Conservation (phyloP, 768 basidiomycete species). For the Russula virescens region DNA sequence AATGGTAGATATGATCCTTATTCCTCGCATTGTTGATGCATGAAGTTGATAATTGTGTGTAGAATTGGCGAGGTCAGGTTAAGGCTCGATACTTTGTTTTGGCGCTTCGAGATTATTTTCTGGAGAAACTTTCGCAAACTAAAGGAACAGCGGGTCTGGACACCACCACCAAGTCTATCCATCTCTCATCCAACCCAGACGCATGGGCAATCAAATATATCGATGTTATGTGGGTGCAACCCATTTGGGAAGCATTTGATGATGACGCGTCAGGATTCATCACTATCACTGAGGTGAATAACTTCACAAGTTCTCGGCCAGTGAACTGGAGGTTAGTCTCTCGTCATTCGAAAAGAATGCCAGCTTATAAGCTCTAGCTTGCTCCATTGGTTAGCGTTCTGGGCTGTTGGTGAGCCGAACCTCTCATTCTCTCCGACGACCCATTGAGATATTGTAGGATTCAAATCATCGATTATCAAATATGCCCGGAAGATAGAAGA, state of each 20-base stretch:
- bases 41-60: not conserved
- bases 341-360: not conserved
- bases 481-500: conserved; percentile 17
- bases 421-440: not conserved
- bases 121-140: conserved; percentile 22
- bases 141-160: not conserved
- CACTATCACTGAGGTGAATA: conserved; percentile 23
- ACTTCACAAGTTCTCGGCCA: conserved; percentile 21
- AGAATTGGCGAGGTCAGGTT: conserved; percentile 23
- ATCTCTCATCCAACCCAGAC: conserved; percentile 17
- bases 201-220: conserved; percentile 30
- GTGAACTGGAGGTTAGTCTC: conserved; percentile 27
- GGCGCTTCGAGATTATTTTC: conserved; percentile 32
- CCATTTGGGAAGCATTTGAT: conserved; percentile 33
- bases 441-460: conserved; percentile 1
- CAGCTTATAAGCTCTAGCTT: conserved; percentile 18
- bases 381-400: conserved; percentile 32
- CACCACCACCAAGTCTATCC: not conserved
- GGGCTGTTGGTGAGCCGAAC: conserved; percentile 25
- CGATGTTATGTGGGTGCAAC: conserved; percentile 24
- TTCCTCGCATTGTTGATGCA: not conserved
- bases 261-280: conserved; percentile 33
- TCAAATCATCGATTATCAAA: conserved; percentile 10
- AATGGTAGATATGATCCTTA: conserved; percentile 23
- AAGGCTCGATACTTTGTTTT: conserved; percentile 24